Evolutionary conservation across 2,329 filamentous ascomycete genomes (phyloP), one percentile per base, ranked within the genome.

Genomic region (Cryphonectria parasitica): DNA sequence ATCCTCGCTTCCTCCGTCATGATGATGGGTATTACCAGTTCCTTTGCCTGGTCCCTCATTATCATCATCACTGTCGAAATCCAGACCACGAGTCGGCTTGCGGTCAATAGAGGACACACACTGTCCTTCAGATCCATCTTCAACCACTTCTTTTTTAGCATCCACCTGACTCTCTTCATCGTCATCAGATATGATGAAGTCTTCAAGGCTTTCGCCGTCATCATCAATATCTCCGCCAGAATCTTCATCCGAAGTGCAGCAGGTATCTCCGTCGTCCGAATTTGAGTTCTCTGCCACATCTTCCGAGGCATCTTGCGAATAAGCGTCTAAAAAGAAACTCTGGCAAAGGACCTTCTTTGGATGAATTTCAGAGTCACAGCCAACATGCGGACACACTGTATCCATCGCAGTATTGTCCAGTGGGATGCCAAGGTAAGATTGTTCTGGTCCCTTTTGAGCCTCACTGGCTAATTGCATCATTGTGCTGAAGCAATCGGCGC

Each of bases 401-500:
- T 68, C 65, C 45, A 52, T 11, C 28, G 43, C 49, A 17, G 25
- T 22, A 39, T 56, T 19, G n/a, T 15, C 64, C 49, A 41, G 2
- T 11, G 56, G 58, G 34, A 66, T 25, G 31, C 28, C 31, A 13
- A 41, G 28, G 22, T 39, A n/a, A 11, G 28, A 66, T 19, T 22
- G 10, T 19, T 56, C 49, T 10, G 28, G 3, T 15, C 49, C 49
- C 28, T 25, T 66, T 49, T 11, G 22, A 15, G 28, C 64, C 49
- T 54, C 45, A 25, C 3, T 13, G n/a, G 19, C 34, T 5, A 54
- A 1, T 6, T 56, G 66, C 64, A 76, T 74, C 68, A 75, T 71
- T 11, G 69, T 73, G 1, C 76, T 75, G 66, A 79, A 78, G 61
- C 78, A 79, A 41, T 68, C 67, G 0, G 72, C 67, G 22, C 78